Conservation (phyloP, 2,329 filamentous ascomycete genomes). For the Calonectria pseudoturangicola region DNA sequence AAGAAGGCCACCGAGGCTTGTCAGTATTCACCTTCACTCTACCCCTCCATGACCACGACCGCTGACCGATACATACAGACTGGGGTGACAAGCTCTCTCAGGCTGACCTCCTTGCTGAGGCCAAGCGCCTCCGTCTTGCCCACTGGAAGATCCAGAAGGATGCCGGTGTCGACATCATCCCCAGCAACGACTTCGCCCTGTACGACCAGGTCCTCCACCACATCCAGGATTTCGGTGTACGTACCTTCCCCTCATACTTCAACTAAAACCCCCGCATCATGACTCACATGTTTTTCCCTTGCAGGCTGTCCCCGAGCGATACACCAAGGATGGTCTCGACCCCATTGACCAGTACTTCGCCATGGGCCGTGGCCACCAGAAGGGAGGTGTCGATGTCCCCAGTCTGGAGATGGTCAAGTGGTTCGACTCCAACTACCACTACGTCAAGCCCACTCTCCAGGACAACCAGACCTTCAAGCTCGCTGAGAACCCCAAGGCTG, state of each 20-base stretch:
- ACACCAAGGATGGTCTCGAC: constrained; percentile 92
- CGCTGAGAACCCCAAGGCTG: constrained; percentile 90
- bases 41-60: constrained; percentile 59
- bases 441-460: constrained; percentile 99
- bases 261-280: not conserved
- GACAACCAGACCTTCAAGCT: constrained; percentile 98
- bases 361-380: constrained; percentile 99
- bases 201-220: constrained; percentile 99
- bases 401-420: constrained; percentile 99
- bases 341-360: constrained; percentile 98
- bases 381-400: constrained; percentile 93
- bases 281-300: constrained; percentile 40
- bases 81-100: constrained; percentile 97
- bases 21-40: constrained; percentile 61
- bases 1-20: constrained; percentile 99
- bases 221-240: constrained; percentile 97
- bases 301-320: constrained; percentile 92
- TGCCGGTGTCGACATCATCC: constrained; percentile 97
- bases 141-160: constrained; percentile 99
- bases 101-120: constrained; percentile 92
- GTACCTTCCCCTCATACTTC: constrained; percentile 59
- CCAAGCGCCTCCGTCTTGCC: constrained; percentile 95
- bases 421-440: constrained; percentile 99
- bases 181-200: constrained; percentile 99
- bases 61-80: constrained; percentile 63